These are phyloP conservation scores for Pyrenochaeta sp. DNA, from an alignment of 2,329 filamentous ascomycete genomes.

Conservation along the genomic window DNA sequence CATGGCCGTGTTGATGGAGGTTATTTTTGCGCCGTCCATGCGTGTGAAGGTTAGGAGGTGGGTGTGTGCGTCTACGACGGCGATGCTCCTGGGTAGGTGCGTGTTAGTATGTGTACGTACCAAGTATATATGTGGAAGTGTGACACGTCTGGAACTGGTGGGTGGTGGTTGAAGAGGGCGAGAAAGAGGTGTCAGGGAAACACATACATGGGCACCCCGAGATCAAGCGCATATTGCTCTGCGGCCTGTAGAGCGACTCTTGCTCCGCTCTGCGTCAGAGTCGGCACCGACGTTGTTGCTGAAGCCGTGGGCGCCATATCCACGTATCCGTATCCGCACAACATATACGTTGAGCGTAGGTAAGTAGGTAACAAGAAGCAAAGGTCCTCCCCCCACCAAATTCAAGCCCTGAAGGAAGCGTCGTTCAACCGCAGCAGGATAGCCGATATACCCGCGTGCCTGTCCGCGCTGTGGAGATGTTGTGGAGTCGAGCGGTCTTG, in stretches of 20 bases:
- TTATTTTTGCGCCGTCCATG: constrained; percentile 56
- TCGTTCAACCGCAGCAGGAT: neutral
- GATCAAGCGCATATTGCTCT: constrained; percentile 32
- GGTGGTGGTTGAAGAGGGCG: no score
- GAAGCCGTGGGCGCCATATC: constrained; percentile 22
- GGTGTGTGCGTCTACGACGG: constrained; percentile 52
- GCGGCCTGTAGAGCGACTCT: constrained; percentile 37
- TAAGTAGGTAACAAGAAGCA: constrained; percentile 1
- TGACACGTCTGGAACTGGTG: no score
- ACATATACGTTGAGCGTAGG: no score
- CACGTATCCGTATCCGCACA: constrained; percentile 1
- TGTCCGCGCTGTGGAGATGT: no score
- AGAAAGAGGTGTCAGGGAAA: neutral
- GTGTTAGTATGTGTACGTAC: neutral
- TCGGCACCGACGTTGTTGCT: constrained; percentile 27
- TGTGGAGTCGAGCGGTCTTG: constrained; percentile 4
- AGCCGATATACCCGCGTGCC: constrained; percentile 9
- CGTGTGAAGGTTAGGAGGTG: constrained; percentile 55
- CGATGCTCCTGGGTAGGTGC: constrained; percentile 54
- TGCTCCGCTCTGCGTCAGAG: constrained; percentile 41
- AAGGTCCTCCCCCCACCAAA: no score
- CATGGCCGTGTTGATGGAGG: constrained; percentile 66
- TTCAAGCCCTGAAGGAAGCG: neutral
- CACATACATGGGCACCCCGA: constrained; percentile 46
- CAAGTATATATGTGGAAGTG: no score